Conservation (phyloP, 2,329 filamentous ascomycete species). For the Fusarium sp. region DNA sequence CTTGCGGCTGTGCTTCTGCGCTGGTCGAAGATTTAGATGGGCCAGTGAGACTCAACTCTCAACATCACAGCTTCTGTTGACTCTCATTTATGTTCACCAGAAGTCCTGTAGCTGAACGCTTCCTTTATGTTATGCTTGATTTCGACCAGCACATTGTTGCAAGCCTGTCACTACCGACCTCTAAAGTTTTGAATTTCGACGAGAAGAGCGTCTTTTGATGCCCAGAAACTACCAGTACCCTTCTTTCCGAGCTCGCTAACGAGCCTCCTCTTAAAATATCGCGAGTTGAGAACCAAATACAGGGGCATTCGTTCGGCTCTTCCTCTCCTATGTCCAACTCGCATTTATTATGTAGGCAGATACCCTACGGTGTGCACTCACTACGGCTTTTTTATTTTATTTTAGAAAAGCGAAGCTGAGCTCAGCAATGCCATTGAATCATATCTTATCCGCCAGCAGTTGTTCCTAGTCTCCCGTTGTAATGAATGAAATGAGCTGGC, state of each 20-base stretch:
- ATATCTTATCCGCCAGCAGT: background rate
- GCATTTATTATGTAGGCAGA: background rate
- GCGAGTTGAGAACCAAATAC: background rate
- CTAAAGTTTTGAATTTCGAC: background rate
- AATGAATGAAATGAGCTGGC: background rate
- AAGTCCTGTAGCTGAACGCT: background rate
- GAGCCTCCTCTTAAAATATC: background rate
- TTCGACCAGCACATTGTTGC: constrained; percentile 14
- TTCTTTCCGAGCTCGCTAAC: constrained; percentile 1
- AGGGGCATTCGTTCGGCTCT: background rate
- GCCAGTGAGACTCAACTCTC: background rate
- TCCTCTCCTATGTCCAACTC: background rate
- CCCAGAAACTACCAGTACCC: background rate
- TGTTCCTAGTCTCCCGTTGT: background rate
- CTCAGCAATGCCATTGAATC: background rate
- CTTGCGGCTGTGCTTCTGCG: constrained; percentile 44
- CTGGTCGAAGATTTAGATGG: constrained; percentile 42
- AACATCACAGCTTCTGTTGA: constrained; percentile 2
- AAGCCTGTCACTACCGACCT: constrained; percentile 27
- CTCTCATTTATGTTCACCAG: constrained; percentile 10
- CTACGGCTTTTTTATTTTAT: background rate
- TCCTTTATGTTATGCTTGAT: background rate
- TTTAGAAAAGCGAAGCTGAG: background rate
- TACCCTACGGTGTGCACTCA: background rate
- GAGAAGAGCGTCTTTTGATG: background rate